A percentile compares a stretch with the other conserved stretches of the same genome.
phyloP scores from a whole-genome alignment of 345 rosid genomes.

The Lepidium sativum region DNA sequence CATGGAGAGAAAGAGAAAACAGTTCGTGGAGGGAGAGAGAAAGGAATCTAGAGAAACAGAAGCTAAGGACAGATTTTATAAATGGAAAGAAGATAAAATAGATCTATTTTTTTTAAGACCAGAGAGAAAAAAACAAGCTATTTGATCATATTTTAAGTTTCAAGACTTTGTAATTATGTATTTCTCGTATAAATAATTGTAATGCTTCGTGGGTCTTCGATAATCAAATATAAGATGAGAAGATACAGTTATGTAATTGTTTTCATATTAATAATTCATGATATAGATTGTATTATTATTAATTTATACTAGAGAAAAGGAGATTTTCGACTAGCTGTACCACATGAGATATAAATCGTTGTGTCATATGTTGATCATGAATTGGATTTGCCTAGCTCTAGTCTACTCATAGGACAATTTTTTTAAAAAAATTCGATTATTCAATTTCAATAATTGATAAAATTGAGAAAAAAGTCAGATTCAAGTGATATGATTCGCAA shows the following conservation, averaged over 20 bases:
- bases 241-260: slow-evolving; percentile 10
- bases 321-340: slow-evolving; percentile 25
- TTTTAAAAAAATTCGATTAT: neutral
- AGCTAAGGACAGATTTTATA: neutral
- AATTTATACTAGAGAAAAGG: neutral
- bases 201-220: slow-evolving; percentile 20
- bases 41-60: neutral
- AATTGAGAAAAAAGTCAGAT: neutral
- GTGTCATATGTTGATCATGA: slow-evolving; percentile 11
- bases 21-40: neutral
- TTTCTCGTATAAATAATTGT: slow-evolving; percentile 9
- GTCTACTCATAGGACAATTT: neutral
- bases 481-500: neutral
- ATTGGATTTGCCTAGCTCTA: slow-evolving; percentile 22
- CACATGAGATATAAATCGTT: slow-evolving; percentile 30
- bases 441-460: neutral
- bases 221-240: slow-evolving; percentile 14
- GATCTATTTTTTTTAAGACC: neutral
- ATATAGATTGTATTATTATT: slow-evolving; percentile 1
- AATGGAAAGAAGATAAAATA: slow-evolving; percentile 1
- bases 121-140: neutral
- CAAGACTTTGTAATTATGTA: neutral
- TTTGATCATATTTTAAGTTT: neutral
- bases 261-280: slow-evolving; percentile 3
- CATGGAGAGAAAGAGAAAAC: neutral